These are phyloP conservation scores for Tylopilus balloui DNA, from an alignment of 768 basidiomycete genomes.

Conservation along the genomic window DNA sequence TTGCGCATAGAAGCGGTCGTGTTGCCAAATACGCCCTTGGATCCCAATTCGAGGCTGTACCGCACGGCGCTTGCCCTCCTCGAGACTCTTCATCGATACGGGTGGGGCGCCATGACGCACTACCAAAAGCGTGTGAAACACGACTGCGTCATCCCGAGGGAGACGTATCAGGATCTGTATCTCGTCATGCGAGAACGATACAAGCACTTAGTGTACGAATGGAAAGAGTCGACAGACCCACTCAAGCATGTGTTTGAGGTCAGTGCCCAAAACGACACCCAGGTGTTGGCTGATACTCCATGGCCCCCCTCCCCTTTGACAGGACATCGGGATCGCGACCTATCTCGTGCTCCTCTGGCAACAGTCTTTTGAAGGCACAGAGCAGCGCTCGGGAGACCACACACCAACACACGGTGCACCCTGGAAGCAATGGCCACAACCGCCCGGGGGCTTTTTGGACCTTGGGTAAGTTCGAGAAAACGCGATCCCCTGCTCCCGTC, in stretches of 20 bases:
- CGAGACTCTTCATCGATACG: constrained; percentile 81
- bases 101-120: constrained; percentile 76
- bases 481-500: neutral
- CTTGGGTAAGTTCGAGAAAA: constrained; percentile 54
- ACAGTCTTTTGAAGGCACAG: constrained; percentile 44
- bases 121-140: constrained; percentile 87
- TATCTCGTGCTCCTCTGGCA: constrained; percentile 93
- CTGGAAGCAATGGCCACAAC: constrained; percentile 74
- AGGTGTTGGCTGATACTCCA: neutral
- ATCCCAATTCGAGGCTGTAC: constrained; percentile 62
- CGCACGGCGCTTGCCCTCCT: constrained; percentile 79
- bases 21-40: constrained; percentile 44
- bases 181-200: constrained; percentile 81
- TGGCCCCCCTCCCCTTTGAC: too few species aligned
- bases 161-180: constrained; percentile 87
- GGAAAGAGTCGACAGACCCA: constrained; percentile 83
- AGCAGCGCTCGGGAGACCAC: neutral
- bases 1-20: constrained; percentile 21
- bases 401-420: constrained; percentile 28
- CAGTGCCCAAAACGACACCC: too few species aligned
- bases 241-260: constrained; percentile 90
- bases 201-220: constrained; percentile 66
- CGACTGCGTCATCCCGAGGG: constrained; percentile 71
- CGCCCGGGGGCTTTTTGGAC: constrained; percentile 83
- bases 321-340: constrained; percentile 95